Evolutionary conservation across 2,329 filamentous ascomycete genomes (phyloP), one percentile per base, ranked within the genome.

Genomic region (Tolypocladium tropicale): DNA sequence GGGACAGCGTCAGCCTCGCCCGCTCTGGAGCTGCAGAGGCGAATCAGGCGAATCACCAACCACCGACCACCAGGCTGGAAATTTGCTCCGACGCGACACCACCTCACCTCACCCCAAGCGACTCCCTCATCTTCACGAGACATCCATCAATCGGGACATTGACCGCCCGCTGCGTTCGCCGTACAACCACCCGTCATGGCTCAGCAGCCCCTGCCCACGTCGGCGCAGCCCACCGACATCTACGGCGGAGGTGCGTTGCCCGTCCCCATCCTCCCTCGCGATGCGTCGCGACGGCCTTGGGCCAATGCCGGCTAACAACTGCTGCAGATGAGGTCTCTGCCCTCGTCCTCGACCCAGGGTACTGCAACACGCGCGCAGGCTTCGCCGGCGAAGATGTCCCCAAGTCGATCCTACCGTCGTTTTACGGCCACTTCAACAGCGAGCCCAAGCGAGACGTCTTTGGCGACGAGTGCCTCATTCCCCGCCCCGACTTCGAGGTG

Each of bases 311-410:
- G 46, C 46, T 50, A 50, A 50, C 46, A 18, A 9, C 4, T 10
- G 2, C 16, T 21, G 3, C 65, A 96, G 94, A 99, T 78, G 94
- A 99, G 77, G 92, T 99, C 62, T 95, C 92, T 37, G 95, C 95
- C 54, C 88, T 99, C 64, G 90, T 99, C 39, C 89, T 99, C 68
- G 94, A 99, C 69, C 89, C 94, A 3, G 94, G 95, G 59, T 96
- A 91, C 76, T 90, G 89, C 68, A 87, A 85, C 63, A 92, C 89
- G 43, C 91, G 95, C 73, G 94, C 92, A 58, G 94, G 94, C 57
- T 99, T 97, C 68, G 95, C 95, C 14, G 94, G 95, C 68, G 95
- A 99, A 81, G 94, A 99, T 74, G 88, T 91, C 0, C 94, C 94
- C 64, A 97, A 97, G 77, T 91, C 90, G 33, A 85, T 97, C 56